Conservation (phyloP, 2,329 filamentous ascomycete species). For the Paracorniculantispora psalliotae region DNA sequence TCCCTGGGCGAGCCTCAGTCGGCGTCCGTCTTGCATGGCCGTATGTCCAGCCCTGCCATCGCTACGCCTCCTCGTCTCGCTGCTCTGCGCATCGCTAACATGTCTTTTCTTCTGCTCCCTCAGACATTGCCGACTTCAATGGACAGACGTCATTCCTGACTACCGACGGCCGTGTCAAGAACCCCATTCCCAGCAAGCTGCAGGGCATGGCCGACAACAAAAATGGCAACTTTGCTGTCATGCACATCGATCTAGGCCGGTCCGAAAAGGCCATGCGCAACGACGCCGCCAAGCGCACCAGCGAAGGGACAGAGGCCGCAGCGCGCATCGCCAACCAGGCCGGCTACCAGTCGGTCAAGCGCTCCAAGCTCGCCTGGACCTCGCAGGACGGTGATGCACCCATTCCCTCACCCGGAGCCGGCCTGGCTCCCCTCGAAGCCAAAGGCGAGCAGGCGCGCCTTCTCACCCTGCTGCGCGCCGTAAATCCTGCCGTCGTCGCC, state of each 20-base stretch:
- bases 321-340: conserved; percentile 51
- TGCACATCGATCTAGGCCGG: conserved; percentile 53
- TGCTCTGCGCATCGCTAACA: neutral
- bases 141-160: conserved; percentile 12
- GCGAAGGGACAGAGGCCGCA: conserved; percentile 55
- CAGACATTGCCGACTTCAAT: conserved; percentile 18
- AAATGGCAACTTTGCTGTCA: conserved; percentile 58
- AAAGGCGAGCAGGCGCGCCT: conserved; percentile 58
- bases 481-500: conserved; percentile 53
- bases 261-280: conserved; percentile 44
- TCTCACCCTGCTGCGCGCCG: conserved; percentile 49
- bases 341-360: conserved; percentile 47
- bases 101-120: neutral
- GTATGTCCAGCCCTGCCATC: conserved; percentile 1
- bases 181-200: conserved; percentile 57
- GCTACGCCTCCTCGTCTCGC: neutral
- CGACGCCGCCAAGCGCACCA: conserved; percentile 55
- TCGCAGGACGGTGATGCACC: conserved; percentile 21
- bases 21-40: conserved; percentile 1
- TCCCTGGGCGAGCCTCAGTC: conserved; percentile 2
- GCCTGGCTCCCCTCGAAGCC: conserved; percentile 37
- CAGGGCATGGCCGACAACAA: conserved; percentile 53
- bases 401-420: conserved; percentile 3
- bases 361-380: conserved; percentile 33
- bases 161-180: conserved; percentile 36